Conservation (phyloP, 345 rosid species). For the Streptanthus diversifolius region DNA sequence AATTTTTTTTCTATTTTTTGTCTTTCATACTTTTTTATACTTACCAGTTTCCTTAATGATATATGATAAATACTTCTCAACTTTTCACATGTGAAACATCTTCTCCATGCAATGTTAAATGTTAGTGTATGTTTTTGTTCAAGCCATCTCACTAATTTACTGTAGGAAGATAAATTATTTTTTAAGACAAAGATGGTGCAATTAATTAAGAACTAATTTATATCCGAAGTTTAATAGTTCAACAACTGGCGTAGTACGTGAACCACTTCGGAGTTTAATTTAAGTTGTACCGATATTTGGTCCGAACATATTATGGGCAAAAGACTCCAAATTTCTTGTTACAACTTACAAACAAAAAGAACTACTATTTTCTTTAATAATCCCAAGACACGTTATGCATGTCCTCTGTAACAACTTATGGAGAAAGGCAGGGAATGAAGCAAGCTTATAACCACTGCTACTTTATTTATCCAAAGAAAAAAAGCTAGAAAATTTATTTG, state of each 20-base stretch:
- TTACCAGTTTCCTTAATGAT: not conserved
- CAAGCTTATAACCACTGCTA: slow-evolving; percentile 1
- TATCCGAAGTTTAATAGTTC: not conserved
- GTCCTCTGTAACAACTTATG: not conserved
- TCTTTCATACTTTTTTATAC: not conserved
- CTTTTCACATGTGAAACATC: not conserved
- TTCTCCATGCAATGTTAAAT: not conserved
- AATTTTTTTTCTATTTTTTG: too few relatives aligned
- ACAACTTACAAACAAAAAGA: not conserved
- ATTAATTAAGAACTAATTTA: not conserved
- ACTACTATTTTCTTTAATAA: not conserved
- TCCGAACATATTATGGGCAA: not conserved
- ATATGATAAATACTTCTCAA: not conserved
- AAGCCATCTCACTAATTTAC: not conserved
- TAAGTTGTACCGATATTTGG: not conserved
- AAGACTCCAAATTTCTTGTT: not conserved
- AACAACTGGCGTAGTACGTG: too few relatives aligned
- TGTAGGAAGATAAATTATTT: not conserved
- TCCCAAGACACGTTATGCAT: not conserved
- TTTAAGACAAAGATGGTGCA: not conserved
- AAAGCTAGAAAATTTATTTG: not conserved
- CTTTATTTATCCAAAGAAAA: slow-evolving; percentile 11
- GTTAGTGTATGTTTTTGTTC: not conserved
- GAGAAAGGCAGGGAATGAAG: not conserved
- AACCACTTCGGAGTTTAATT: not conserved